A percentile compares a stretch with the other conserved stretches of the same genome.
phyloP scores from a whole-genome alignment of 2,329 filamentous ascomycete species.

The Penicillium digitatum region DNA sequence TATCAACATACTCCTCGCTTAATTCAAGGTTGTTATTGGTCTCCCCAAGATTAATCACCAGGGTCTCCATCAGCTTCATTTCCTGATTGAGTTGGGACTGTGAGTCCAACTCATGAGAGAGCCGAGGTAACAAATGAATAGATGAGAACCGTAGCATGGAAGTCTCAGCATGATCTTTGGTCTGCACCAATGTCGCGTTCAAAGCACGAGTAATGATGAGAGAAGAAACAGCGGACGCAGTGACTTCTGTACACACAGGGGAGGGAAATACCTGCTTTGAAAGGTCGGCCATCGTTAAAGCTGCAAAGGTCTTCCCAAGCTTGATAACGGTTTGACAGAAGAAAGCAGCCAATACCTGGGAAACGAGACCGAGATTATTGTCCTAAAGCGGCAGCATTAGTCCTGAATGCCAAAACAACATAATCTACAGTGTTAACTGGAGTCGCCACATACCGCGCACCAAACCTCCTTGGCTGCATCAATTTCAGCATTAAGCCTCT shows the following conservation, averaged over 20 bases:
- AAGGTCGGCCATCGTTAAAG: conserved; percentile 54
- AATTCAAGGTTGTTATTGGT: conserved; percentile 55
- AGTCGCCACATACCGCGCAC: conserved; percentile 48
- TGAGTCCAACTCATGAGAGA: conserved; percentile 35
- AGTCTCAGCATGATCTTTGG: conserved; percentile 34
- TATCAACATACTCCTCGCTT: conserved; percentile 57
- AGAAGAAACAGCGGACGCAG: conserved; percentile 36
- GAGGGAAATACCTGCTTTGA: conserved; percentile 32
- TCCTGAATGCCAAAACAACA: not conserved
- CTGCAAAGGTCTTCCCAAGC: conserved; percentile 68
- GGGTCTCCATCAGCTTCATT: conserved; percentile 47
- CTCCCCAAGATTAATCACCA: conserved; percentile 52
- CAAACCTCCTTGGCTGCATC: conserved; percentile 59
- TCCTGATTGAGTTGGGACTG: conserved; percentile 47
- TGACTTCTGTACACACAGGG: conserved; percentile 23
- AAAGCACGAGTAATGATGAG: conserved; percentile 52
- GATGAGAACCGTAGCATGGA: conserved; percentile 54
- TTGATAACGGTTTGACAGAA: conserved; percentile 71
- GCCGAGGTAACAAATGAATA: conserved; percentile 28
- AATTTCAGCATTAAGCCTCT: conserved; percentile 61
- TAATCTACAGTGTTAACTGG: not conserved
- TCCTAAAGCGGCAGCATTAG: conserved; percentile 49
- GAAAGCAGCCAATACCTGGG: conserved; percentile 66
- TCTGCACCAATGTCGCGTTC: conserved; percentile 49
- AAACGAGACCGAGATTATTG: conserved; percentile 67